Percentiles rank a stretch among this genome's conserved stretches.
Conservation (phyloP, 768 basidiomycete species). For the Kwoniella heveanensis region DNA sequence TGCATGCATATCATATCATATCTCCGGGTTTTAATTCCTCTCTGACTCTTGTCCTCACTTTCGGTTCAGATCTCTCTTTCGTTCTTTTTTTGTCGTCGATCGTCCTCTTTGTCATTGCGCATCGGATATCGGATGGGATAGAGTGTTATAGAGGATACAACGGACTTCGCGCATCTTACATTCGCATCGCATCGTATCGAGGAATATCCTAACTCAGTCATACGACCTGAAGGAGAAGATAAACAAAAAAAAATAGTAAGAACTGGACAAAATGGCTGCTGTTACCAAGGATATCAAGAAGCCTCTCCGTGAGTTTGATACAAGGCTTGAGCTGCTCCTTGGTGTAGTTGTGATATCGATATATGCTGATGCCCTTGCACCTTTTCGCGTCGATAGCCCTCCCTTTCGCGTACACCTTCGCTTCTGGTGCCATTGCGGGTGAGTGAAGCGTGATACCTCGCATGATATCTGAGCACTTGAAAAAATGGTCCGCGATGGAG, state of each 20-base stretch:
- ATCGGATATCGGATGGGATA: neutral
- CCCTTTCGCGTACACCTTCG: conserved; percentile 70
- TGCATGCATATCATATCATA: neutral
- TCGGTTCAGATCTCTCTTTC: neutral
- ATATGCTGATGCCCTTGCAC: conserved; percentile 11
- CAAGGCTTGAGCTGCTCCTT: too few species aligned
- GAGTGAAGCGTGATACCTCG: conserved; percentile 63
- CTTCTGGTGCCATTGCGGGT: conserved; percentile 94
- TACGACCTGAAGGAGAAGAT: neutral
- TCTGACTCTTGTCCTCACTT: neutral
- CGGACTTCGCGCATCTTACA: neutral
- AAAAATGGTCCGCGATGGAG: neutral
- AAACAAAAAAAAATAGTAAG: conserved; percentile 7
- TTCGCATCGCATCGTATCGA: too few species aligned
- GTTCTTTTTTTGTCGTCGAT: too few species aligned
- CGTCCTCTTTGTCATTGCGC: too few species aligned
- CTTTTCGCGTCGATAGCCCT: too few species aligned
- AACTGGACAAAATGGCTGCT: conserved; percentile 18
- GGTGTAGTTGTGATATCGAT: neutral
- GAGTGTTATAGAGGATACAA: neutral
- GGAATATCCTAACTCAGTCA: neutral
- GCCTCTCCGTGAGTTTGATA: conserved; percentile 41
- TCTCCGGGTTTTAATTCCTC: too few species aligned
- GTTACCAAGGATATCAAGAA: conserved; percentile 37
- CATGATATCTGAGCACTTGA: neutral